Conservation (phyloP, 306 rosid genomes). For the Castanea crenata region DNA sequence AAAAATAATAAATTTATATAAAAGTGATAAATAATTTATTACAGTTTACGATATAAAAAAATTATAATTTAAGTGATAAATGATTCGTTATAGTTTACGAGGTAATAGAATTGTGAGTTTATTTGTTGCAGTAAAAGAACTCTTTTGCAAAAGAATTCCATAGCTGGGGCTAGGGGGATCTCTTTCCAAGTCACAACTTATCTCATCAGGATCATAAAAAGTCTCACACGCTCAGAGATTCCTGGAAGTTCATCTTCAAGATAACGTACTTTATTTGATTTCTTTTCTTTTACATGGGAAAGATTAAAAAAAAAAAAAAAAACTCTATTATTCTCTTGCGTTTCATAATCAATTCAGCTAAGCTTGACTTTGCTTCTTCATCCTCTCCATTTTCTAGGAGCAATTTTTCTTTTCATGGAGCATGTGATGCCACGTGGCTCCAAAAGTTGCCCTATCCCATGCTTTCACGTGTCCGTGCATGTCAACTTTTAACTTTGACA, state of each 20-base stretch:
- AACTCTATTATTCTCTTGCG: neutral
- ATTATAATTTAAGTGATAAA: too few species aligned
- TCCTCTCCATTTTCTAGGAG: neutral
- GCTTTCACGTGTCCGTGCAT: conserved; percentile 48
- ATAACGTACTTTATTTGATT: conserved; percentile 15
- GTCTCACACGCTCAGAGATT: neutral
- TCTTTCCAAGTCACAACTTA: too few species aligned
- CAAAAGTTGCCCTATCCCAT: neutral
- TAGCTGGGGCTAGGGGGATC: too few species aligned
- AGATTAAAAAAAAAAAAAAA: neutral
- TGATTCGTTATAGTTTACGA: too few species aligned
- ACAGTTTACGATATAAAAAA: too few species aligned
- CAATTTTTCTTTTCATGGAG: neutral
- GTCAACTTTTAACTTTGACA: conserved; percentile 14
- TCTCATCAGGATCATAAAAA: too few species aligned
- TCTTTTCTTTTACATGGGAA: conserved; percentile 3
- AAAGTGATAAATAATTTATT: fast-evolving
- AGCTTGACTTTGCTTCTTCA: conserved; percentile 27
- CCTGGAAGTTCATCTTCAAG: conserved; percentile 26
- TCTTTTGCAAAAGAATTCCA: too few species aligned
- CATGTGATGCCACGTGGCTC: conserved; percentile 16
- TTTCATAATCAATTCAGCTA: neutral
- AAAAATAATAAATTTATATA: too few species aligned
- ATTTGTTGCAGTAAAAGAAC: fast-evolving
- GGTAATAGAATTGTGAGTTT: too few species aligned